Base-by-base conservation (phyloP, 2,329 filamentous ascomycete species). In the Falciphora oryzae region DNA sequence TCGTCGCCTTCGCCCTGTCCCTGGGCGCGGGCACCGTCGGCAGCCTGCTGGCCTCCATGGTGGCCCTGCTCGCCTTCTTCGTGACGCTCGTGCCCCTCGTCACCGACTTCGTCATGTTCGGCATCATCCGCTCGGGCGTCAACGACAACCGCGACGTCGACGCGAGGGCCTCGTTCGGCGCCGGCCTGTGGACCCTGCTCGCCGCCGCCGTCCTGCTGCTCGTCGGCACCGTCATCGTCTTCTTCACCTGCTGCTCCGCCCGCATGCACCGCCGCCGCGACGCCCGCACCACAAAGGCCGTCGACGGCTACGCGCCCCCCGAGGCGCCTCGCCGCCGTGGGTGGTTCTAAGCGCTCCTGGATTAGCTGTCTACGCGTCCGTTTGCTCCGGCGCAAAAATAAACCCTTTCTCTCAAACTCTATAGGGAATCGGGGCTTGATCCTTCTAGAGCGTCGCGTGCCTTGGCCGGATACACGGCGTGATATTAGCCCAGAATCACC, bases 241-340 rank as follows among this genome's bases (percentile, higher is more conserved):
- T 89, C 69, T 77, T 88, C 68, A 85, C 84, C 8, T 89, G 86
- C 80, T 88, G 82, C 75, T 80, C 80, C 64, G 77, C 79, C 11
- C 76, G 83, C n/a, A 59, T 77, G 69, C 76, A 77, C 69, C 74
- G 75, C 66, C 72, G 74, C 57, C 75, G 76, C 67, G 74, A 74
- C 69, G 65, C 64, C 29, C 65, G 65, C 25, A 27, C 27, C 5
- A 57, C 65, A n/a, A 73, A 72, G 68, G 68, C 71, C 64, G 71
- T 73, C 60, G 70, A 71, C 61, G 71, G 72, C 63, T 70, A 71
- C 25, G 71, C 69, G 10, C 63, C 62, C 6, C 38, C 66, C 3
- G 27, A 67, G 57, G 66, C 62, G 44, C 65, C 68, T n/a, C 69
- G 69, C 58, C 67, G 69, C 29, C 64, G 68, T 31, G n/a, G 4